Base-by-base conservation (phyloP, 108 stramenopile species). In the Skeletonema costatum region DNA sequence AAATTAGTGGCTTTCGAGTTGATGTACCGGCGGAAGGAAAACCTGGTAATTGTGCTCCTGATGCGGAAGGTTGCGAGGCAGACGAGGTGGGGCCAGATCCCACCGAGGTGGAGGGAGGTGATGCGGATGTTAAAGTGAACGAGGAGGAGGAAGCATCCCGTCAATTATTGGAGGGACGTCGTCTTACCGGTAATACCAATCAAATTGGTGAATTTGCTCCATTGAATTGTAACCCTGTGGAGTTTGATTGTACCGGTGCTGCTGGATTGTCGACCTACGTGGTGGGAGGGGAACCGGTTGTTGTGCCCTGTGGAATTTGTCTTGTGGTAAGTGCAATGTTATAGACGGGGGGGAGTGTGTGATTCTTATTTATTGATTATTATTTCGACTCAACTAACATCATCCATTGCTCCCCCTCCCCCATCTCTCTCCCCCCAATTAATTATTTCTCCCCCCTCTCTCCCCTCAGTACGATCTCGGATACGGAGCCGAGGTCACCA, bases 171-270 rank as follows among this genome's bases (percentile, higher is more conserved):
- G 48, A 50, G 1, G n/a, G 4, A 17, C 53, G 53, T 29, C 53
- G 53, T 56, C 25, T 56, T 29, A 56, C 63, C 13, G 63, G 63
- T 60, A 68, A 30, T 16, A 61, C 67, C 10, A 50, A 16, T 4
- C 53, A 56, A 11, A 68, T 68, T 58, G 59, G 59, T 16, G 5
- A 21, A 6, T 68, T 68, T 16, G 25, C 56, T 8, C 67, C 58
- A 16, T 60, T 68, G 59, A 60, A 10, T 16, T 68, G 67, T 60
- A 68, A 68, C 67, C 59, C 63, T 11, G 63, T 21, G 25, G 53
- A 25, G 25, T 56, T 56, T 9, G 53, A 56, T 25, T 56, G 53
- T 29, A 25, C 53, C 0, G 19, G 21, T 56, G 21, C 53, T 25
- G 53, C 53, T 25, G 19, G 21, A 25, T 41, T 51, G 63, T 17